Evolutionary conservation across 495 filamentous ascomycete species (phyloP).

Genomic region (Rhizodiscina lignyota): DNA sequence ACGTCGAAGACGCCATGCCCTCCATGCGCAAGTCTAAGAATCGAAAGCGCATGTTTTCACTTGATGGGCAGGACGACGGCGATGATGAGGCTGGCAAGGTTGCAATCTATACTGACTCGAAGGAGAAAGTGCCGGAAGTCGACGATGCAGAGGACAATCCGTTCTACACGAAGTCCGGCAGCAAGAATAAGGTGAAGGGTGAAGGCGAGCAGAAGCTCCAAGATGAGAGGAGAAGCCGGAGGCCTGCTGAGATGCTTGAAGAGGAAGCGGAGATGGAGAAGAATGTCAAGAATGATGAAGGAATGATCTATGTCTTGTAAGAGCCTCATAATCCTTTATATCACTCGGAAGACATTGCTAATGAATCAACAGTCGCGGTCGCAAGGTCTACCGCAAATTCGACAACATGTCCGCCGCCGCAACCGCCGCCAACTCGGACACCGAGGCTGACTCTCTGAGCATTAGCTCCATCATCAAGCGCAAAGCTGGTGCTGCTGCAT

Average conservation of each 20-base stretch:
- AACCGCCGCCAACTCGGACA: slow-evolving; percentile 29
- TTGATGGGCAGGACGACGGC: slow-evolving; percentile 53
- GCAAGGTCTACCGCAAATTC: slow-evolving; percentile 65
- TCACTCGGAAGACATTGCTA: slow-evolving; percentile 1
- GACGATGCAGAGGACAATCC: slow-evolving; percentile 55
- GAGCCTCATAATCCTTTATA: neutral
- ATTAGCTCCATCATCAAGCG: slow-evolving; percentile 33
- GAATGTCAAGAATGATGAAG: slow-evolving; percentile 49
- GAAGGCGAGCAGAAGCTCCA: neutral
- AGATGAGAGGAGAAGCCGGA: too few relatives aligned
- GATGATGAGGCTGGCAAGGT: slow-evolving; percentile 32
- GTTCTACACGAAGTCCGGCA: slow-evolving; percentile 31
- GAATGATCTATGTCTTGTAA: slow-evolving; percentile 78
- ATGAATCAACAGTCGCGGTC: slow-evolving; percentile 56
- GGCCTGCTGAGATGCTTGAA: too few relatives aligned
- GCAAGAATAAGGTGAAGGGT: slow-evolving; percentile 3
- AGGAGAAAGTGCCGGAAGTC: slow-evolving; percentile 63
- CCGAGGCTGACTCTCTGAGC: slow-evolving; percentile 25
- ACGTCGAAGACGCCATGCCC: slow-evolving; percentile 39
- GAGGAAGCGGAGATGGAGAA: slow-evolving; percentile 42
- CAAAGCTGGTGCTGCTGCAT: slow-evolving; percentile 12
- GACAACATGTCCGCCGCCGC: slow-evolving; percentile 13
- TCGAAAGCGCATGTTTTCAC: slow-evolving; percentile 37
- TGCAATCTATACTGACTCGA: slow-evolving; percentile 76
- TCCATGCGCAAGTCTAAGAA: slow-evolving; percentile 37